Percentiles rank a stretch among this genome's conserved stretches.
Evolutionary conservation across 306 rosid genomes (phyloP).

Genomic region (Vigna hirtella): DNA sequence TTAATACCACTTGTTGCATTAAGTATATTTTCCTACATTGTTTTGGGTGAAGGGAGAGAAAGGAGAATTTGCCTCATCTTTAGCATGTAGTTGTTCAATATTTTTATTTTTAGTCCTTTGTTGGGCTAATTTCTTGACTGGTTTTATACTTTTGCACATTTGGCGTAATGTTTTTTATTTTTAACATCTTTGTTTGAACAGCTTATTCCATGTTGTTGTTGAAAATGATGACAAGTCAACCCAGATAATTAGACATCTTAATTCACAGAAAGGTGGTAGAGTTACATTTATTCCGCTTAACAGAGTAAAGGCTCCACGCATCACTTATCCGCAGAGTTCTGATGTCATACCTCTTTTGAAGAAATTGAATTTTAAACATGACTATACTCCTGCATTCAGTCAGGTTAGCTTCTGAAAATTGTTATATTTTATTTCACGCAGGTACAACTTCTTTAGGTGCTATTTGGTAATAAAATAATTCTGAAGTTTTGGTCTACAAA

Average conservation of each 20-base stretch:
- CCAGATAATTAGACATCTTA: constrained; percentile 92
- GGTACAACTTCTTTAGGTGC: neutral
- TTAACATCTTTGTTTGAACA: constrained; percentile 51
- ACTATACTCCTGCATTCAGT: constrained; percentile 72
- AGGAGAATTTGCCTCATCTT: neutral
- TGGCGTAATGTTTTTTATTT: constrained; percentile 31
- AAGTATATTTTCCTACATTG: constrained; percentile 1
- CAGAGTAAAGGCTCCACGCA: constrained; percentile 82
- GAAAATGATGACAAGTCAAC: constrained; percentile 90
- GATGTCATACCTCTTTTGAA: constrained; percentile 88
- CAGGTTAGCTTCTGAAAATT: constrained; percentile 69
- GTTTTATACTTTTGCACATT: constrained; percentile 15
- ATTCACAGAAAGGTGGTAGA: constrained; percentile 87
- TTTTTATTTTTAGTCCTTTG: constrained; percentile 6
- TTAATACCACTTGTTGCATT: constrained; percentile 1
- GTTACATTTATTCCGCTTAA: constrained; percentile 96
- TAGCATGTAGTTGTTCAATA: constrained; percentile 5
- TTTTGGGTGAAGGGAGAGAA: neutral
- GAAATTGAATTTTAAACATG: constrained; percentile 67
- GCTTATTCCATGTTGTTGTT: constrained; percentile 98
- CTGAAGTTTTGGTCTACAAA: constrained; percentile 11
- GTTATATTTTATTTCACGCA: constrained; percentile 28
- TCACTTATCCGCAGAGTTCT: constrained; percentile 83
- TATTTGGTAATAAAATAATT: constrained; percentile 25
- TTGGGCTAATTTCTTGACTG: constrained; percentile 7